Conservation (phyloP, 2,329 filamentous ascomycete species). For the Tolypocladium tropicale region DNA sequence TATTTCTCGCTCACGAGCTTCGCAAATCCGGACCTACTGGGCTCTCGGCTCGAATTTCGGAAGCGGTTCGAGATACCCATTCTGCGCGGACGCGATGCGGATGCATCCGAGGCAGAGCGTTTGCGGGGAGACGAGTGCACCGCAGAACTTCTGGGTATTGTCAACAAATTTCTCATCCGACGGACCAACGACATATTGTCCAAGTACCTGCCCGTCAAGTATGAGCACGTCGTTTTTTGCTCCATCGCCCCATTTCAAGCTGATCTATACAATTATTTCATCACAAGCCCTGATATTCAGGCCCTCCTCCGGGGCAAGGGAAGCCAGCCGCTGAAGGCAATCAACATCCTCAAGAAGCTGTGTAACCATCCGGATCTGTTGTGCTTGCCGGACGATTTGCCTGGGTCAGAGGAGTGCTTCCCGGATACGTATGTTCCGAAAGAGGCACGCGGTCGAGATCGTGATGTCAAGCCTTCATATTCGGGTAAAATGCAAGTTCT, state of each 20-base stretch:
- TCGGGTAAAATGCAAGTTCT: constrained; percentile 97
- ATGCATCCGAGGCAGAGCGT: constrained; percentile 72
- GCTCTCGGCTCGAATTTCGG: constrained; percentile 80
- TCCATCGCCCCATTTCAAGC: constrained; percentile 87
- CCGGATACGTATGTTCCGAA: constrained; percentile 85
- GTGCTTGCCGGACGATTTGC: constrained; percentile 71
- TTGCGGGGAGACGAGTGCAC: constrained; percentile 77
- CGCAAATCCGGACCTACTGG: constrained; percentile 86
- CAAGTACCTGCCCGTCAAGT: constrained; percentile 96
- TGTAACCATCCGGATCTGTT: constrained; percentile 97
- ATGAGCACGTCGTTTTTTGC: constrained; percentile 98
- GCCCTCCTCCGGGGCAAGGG: constrained; percentile 86
- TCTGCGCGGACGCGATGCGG: constrained; percentile 80
- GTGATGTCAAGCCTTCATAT: constrained; percentile 90
- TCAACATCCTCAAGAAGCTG: constrained; percentile 92
- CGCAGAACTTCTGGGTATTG: constrained; percentile 66
- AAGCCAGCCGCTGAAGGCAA: constrained; percentile 91
- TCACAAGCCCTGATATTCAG: constrained; percentile 90
- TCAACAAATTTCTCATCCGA: constrained; percentile 98
- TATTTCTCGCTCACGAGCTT: constrained; percentile 96
- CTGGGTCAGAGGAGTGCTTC: constrained; percentile 71
- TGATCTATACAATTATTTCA: constrained; percentile 93
- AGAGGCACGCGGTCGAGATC: constrained; percentile 76
- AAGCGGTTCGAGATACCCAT: constrained; percentile 93
- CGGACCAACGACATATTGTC: constrained; percentile 96